Evolutionary conservation across 352 stramenopile species (phyloP), one percentile per base, ranked within the genome.

Genomic region (Thalassiosira exigua): DNA sequence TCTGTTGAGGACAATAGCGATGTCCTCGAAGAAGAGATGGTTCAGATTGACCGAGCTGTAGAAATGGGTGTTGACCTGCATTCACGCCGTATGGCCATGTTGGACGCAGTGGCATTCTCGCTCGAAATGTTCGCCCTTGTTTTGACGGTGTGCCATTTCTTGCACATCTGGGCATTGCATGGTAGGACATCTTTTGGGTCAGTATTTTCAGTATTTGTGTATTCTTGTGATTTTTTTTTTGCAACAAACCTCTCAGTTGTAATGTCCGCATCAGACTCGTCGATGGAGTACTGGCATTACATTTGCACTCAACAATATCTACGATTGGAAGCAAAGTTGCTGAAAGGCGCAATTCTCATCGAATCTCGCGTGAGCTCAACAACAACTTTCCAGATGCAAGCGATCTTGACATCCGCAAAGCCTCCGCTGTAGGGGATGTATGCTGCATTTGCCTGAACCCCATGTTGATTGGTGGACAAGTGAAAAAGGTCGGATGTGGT

Each of bases 371-470:
- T 22, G 69, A 89, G 58, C 69, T 93, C 19, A 58, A 91, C 57
- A 60, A 56, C 3, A 30, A 56, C 11, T 93, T 93, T 67, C 14
- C 64, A 4, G 80, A 91, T 74, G 87, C 87, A 21, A 84, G 66
- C 14, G 83, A 91, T 22, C 27, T 84, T 21, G 87, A 93, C 33
- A 59, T 93, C 17, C 53, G 69, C 14, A 89, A 90, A 67, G 81
- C 87, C n/a, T 78, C 69, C 7, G 52, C 69, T 4, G 69, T 75
- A 41, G 87, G 83, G 26, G 85, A 93, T 79, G 81, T 93, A 1
- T 93, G 87, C 41, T 93, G 84, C 60, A 89, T 93, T 41, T 93
- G 87, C 65, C 76, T 93, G 4, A 73, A 81, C 17, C 80, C 62
- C 33, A 86, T 86, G 71, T 61, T 68, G n/a, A 70, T 69, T 9